These are phyloP conservation scores for Gnaphalium uliginosum DNA, from an alignment of 129 eudicot genomes.

Conservation along the genomic window DNA sequence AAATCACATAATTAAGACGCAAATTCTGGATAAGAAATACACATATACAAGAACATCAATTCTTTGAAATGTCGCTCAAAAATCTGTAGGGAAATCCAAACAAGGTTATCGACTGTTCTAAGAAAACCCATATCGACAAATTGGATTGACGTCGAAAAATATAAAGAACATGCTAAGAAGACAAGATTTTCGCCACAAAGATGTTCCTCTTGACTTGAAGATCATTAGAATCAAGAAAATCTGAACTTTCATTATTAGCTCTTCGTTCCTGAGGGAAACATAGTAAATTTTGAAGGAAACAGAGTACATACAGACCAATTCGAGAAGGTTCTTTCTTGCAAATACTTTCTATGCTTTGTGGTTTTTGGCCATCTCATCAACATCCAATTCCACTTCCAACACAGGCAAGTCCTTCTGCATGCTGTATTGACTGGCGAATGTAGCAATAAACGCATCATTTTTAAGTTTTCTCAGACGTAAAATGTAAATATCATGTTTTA, in stretches of 20 bases:
- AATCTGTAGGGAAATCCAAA: not conserved
- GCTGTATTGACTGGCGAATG: conserved; percentile 58
- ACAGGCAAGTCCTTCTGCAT: conserved; percentile 68
- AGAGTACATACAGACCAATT: conserved; percentile 41
- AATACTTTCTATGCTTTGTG: conserved; percentile 54
- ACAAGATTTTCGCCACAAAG: conserved; percentile 28
- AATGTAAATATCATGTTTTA: not conserved
- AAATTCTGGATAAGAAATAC: not conserved
- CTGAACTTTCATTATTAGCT: conserved; percentile 37
- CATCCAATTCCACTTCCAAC: conserved; percentile 86
- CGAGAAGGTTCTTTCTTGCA: conserved; percentile 19
- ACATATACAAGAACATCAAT: not conserved
- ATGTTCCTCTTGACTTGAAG: conserved; percentile 35
- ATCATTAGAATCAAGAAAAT: conserved; percentile 30
- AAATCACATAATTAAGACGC: not conserved
- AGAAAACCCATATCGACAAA: conserved; percentile 20
- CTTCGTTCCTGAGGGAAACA: conserved; percentile 29
- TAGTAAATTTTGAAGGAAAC: conserved; percentile 22
- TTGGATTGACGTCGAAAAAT: conserved; percentile 19
- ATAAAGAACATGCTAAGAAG: conserved; percentile 33
- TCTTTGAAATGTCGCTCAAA: not conserved
- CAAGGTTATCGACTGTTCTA: conserved; percentile 22
- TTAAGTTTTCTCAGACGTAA: not conserved
- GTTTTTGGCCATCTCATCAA: conserved; percentile 86
- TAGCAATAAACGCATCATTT: conserved; percentile 1